Evolutionary conservation across 2,329 filamentous ascomycete genomes (phyloP).

Genomic region (Canariomyces notabilis): DNA sequence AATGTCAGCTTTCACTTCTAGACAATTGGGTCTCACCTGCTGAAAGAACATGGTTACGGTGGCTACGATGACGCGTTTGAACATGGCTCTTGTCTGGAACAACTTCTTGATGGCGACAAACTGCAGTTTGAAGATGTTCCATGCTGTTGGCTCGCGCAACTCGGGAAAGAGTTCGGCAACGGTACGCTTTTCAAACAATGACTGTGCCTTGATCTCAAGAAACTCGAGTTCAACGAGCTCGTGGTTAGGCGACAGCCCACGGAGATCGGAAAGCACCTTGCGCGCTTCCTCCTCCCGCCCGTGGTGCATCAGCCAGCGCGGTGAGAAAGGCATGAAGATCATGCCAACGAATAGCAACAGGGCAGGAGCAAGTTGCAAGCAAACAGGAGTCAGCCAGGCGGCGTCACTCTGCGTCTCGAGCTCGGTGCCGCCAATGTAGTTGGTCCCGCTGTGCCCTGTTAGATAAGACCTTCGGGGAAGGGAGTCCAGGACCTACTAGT

Average conservation of each 20-base stretch:
- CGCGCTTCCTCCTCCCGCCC: conserved; percentile 64
- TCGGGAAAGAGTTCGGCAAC: conserved; percentile 64
- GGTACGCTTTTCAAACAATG: conserved; percentile 69
- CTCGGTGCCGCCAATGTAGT: conserved; percentile 56
- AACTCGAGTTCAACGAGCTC: conserved; percentile 70
- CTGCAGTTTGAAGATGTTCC: conserved; percentile 64
- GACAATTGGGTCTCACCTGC: conserved; percentile 37
- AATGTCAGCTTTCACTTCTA: conserved; percentile 19
- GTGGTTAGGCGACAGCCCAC: conserved; percentile 56
- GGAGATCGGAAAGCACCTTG: conserved; percentile 57
- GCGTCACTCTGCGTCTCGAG: conserved; percentile 53
- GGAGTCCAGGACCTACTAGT: conserved; percentile 38
- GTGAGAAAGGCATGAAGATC: conserved; percentile 75
- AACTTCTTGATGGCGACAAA: conserved; percentile 62
- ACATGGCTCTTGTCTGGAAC: conserved; percentile 62
- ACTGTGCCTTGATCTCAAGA: conserved; percentile 77
- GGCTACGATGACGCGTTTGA: conserved; percentile 60
- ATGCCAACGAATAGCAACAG: conserved; percentile 64
- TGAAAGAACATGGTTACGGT: conserved; percentile 60
- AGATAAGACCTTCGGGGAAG: not conserved
- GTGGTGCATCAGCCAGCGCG: conserved; percentile 70
- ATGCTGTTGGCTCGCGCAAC: conserved; percentile 52
- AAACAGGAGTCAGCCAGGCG: conserved; percentile 70
- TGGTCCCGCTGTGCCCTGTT: conserved; percentile 46
- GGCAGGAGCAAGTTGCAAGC: conserved; percentile 65